A percentile compares a stretch with the other conserved stretches of the same genome.
These are phyloP conservation scores for Agastache rugosa DNA, from an alignment of 257 asterid species.

Conservation along the genomic window DNA sequence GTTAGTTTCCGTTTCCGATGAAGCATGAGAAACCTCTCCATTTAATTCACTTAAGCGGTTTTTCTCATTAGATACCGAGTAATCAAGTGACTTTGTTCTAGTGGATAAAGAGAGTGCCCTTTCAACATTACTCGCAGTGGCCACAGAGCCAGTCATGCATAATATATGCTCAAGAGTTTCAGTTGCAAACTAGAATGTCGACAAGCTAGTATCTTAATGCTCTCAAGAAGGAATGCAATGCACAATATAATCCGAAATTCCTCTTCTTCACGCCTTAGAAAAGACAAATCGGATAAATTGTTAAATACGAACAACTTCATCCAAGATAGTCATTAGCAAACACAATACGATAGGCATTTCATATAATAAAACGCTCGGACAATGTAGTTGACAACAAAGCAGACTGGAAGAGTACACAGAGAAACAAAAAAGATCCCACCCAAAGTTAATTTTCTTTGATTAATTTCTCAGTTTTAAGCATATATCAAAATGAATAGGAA, in stretches of 20 bases:
- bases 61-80: conserved; percentile 45
- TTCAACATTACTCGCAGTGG: conserved; percentile 57
- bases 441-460: neutral
- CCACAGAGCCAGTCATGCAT: conserved; percentile 96
- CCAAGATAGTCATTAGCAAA: neutral
- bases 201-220: conserved; percentile 35
- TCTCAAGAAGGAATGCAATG: conserved; percentile 31
- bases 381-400: conserved; percentile 18
- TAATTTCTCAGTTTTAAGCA: conserved; percentile 2
- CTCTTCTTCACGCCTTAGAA: conserved; percentile 32
- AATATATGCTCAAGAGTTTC: conserved; percentile 55
- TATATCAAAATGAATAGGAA: neutral
- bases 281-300: conserved; percentile 11
- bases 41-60: conserved; percentile 39
- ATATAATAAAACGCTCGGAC: neutral
- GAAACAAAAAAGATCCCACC: conserved; percentile 9
- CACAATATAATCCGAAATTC: conserved; percentile 15
- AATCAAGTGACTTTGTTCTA: conserved; percentile 65
- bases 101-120: conserved; percentile 60
- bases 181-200: conserved; percentile 41
- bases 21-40: conserved; percentile 60
- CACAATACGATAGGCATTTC: neutral
- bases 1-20: conserved; percentile 55
- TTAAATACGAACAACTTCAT: conserved; percentile 8
- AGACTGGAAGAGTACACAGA: neutral